Evolutionary conservation across 2,329 filamentous ascomycete species (phyloP), one percentile per base, ranked within the genome.

Genomic region (Nemania diffusa): DNA sequence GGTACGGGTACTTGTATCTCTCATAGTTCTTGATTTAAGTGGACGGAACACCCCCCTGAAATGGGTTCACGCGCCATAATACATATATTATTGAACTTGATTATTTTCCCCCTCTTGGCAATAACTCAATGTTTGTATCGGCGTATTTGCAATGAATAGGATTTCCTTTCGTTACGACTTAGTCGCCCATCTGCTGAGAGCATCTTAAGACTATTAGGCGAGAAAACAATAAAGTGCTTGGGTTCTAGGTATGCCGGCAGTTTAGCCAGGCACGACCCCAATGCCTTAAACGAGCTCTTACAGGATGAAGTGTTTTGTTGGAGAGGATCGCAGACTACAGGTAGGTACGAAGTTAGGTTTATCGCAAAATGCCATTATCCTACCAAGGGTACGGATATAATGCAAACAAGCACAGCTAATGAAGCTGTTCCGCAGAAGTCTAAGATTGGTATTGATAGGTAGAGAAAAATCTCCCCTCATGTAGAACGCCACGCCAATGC

Each of bases 401-500:
- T 40, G 29, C 22, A 32, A 40, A 40, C 17, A 56, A 22, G 29
- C 20, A 26, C 15, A 17, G 27, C 5, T 20, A 32, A 20, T 53
- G 6, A 9, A 53, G 50, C 29, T 26, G 20, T n/a, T 8, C 17
- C 27, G 11, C 9, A n/a, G 11, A 56, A 37, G 17, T 40, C 15
- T 24, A 17, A 9, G 32, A n/a, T n/a, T 34, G 50, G 27, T 53
- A 56, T 56, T 24, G 52, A 26, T 56, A n/a, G 52, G 34, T 56
- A 26, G 53, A 44, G 22, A 44, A 44, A 29, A 7, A 20, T 8
- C 20, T 34, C n/a, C 40, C 62, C 62, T 52, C 22, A 48, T 58
- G 42, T 64, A 56, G 24, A 73, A 72, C 75, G 73, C 75, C 74
- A 60, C 51, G 72, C 72, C 66, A 69, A 76, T 76, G 72, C 72